These are phyloP conservation scores for Thalassia testudinum DNA, from an alignment of 116 monocot species.

Conservation along the genomic window DNA sequence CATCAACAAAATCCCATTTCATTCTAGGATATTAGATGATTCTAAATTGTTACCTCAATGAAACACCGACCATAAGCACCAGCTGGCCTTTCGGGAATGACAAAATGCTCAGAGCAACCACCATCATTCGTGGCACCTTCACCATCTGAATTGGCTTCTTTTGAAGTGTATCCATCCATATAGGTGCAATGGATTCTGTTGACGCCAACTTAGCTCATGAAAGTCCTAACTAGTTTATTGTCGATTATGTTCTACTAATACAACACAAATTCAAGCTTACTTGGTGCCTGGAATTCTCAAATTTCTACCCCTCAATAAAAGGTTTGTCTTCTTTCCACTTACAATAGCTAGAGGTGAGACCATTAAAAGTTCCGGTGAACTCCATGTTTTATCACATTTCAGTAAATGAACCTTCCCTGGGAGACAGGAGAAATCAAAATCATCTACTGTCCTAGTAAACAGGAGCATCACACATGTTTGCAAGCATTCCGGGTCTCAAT, in stretches of 20 bases:
- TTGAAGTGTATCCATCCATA: conserved; percentile 66
- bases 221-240: not conserved
- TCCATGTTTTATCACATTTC: conserved; percentile 71
- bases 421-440: too few species aligned
- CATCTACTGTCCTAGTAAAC: too few species aligned
- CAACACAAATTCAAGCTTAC: conserved; percentile 22
- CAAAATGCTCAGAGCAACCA: conserved; percentile 54
- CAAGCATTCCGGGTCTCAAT: too few species aligned
- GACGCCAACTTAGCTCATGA: too few species aligned
- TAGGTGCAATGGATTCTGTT: conserved; percentile 76
- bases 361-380: conserved; percentile 56
- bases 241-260: not conserved
- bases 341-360: conserved; percentile 86
- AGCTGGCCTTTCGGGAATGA: conserved; percentile 35
- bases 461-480: too few species aligned
- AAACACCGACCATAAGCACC: conserved; percentile 61
- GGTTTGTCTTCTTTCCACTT: conserved; percentile 55
- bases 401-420: conserved; percentile 54
- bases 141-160: conserved; percentile 61
- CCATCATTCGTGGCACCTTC: conserved; percentile 61
- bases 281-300: conserved; percentile 76
- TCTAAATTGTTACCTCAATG: too few species aligned
- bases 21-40: too few species aligned
- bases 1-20: too few species aligned
- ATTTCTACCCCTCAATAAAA: conserved; percentile 72